Evolutionary conservation across 495 filamentous ascomycete species (phyloP), one percentile per base, ranked within the genome.

Genomic region (Aspergillus cristatus): DNA sequence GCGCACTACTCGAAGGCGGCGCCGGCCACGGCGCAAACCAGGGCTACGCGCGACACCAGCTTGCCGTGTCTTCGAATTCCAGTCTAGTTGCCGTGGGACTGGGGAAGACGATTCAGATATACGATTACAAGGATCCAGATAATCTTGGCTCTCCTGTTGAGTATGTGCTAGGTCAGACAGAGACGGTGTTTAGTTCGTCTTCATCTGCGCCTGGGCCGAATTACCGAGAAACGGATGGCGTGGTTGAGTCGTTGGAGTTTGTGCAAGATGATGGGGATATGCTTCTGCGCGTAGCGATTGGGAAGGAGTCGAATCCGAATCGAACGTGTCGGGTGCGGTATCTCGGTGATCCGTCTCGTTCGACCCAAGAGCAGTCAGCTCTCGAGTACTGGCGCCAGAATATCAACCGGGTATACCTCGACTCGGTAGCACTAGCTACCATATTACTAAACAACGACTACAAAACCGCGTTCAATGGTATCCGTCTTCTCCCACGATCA

Each of bases 181-280:
- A 37, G 20, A 31, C 14, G 11, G 18, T 18, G 4, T 44, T 49
- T 29, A n/a, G n/a, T n/a, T 4, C 20, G 8, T 24, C 20, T 24
- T 24, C 20, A 24, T n/a, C n/a, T n/a, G n/a, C n/a, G n/a, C 35
- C 40, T 14, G 16, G 13, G 2, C 14, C 33, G 16, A 15, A 7
- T n/a, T 53, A 49, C 38, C 39, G 43, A 17, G 44, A 47, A 17
- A 41, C 50, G 2, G 41, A 49, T 32, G 50, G 46, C 13, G 32
- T 47, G n/a, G 34, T 53, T 32, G 43, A 49, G 17, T 41, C 34
- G 7, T 32, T 53, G 1, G 50, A 49, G 35, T 53, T 53, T 35
- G 37, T 33, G 3, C 4, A 24, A 4, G 20, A 24, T 24, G 46
- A 53, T 7, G 26, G 47, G 30, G 46, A 49, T 30, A 41, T 37